Conservation (phyloP, 768 basidiomycete species). For the Mycena rebaudengoi region DNA sequence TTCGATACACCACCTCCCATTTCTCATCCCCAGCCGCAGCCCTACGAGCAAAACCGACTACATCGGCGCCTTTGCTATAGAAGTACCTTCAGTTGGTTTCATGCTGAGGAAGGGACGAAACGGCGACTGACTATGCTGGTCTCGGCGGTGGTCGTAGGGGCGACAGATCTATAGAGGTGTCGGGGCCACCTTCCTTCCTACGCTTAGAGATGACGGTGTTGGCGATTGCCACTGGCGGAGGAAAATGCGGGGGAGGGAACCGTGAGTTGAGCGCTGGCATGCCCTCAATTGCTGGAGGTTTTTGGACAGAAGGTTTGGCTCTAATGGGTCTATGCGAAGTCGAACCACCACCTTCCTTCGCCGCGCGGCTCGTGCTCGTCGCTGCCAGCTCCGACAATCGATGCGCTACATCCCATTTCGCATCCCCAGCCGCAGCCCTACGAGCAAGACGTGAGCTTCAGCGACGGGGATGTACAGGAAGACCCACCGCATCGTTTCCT, state of each 20-base stretch:
- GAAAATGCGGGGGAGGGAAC: not conserved
- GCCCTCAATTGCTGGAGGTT: not conserved
- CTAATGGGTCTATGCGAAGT: not conserved
- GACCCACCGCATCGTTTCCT: not conserved
- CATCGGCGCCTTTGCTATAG: constrained; percentile 8
- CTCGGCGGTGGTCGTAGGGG: not conserved
- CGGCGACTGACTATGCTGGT: constrained; percentile 2
- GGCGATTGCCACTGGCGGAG: too few relatives aligned
- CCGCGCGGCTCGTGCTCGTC: not conserved
- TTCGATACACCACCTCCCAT: constrained; percentile 8
- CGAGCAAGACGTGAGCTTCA: not conserved
- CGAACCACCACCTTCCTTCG: not conserved
- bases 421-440: not conserved
- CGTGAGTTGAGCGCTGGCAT: constrained; percentile 1
- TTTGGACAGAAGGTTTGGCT: not conserved
- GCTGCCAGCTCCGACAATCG: not conserved
- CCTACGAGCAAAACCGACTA: constrained; percentile 1
- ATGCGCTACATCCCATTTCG: constrained; percentile 4
- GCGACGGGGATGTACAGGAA: not conserved
- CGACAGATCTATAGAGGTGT: constrained; percentile 17
- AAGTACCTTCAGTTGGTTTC: not conserved
- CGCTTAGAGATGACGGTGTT: not conserved
- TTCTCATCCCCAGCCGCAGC: not conserved
- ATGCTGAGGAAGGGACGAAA: not conserved
- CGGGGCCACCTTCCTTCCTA: not conserved